These are phyloP conservation scores for Septoria petroselini DNA, from an alignment of 2,329 filamentous ascomycete species.

Conservation along the genomic window DNA sequence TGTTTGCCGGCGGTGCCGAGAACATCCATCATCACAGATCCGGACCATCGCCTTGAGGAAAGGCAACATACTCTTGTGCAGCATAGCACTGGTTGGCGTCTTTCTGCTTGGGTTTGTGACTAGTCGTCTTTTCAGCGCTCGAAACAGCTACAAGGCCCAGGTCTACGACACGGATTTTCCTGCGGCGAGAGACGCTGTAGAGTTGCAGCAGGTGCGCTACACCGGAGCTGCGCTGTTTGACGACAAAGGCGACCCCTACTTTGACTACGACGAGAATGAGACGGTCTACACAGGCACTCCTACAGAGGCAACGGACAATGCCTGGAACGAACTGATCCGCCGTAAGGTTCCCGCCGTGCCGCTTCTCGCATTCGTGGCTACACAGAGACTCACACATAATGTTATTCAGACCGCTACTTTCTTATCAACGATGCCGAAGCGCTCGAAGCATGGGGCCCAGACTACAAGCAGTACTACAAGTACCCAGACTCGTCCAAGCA, in stretches of 20 bases:
- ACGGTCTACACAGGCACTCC: slow-evolving; percentile 9
- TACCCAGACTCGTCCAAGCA: slow-evolving; percentile 1
- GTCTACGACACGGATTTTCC: slow-evolving; percentile 3
- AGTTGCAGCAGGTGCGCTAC: slow-evolving; percentile 6
- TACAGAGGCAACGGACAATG: slow-evolving; percentile 4
- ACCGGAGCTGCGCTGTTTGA: slow-evolving; percentile 8
- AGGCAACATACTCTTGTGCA: neutral
- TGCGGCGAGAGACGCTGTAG: slow-evolving; percentile 3
- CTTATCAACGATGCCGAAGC: slow-evolving; percentile 24
- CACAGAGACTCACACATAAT: neutral
- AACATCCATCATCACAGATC: neutral
- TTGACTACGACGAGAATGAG: neutral
- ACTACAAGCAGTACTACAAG: slow-evolving; percentile 5
- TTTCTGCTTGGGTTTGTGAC: neutral
- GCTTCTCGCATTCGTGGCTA: no score
- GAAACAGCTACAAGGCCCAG: neutral
- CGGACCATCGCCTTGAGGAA: neutral
- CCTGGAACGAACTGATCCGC: slow-evolving; percentile 11
- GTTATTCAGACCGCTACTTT: slow-evolving; percentile 22
- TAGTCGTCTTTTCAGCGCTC: neutral
- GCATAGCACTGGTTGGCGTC: neutral
- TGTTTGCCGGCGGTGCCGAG: slow-evolving; percentile 2
- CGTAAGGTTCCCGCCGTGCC: neutral
- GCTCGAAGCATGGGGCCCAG: slow-evolving; percentile 18
- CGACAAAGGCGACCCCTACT: slow-evolving; percentile 12